Percentiles rank a stretch among this genome's conserved stretches.
phyloP scores from a whole-genome alignment of 2,329 filamentous ascomycete genomes.

The Phaeomoniella chlamydospora region DNA sequence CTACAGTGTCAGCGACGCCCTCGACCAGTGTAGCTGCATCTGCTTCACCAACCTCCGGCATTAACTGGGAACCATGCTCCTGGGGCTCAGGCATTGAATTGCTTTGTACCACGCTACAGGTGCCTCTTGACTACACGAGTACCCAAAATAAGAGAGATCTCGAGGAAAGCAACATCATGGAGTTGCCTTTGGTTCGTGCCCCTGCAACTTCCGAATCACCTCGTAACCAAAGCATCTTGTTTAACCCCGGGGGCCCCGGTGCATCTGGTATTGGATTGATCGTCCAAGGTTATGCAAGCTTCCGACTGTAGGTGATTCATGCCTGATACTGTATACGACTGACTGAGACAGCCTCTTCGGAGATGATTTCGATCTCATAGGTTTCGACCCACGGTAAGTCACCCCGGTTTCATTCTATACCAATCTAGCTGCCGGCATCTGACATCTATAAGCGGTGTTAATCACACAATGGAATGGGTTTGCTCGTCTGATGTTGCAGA shows the following conservation, averaged over 20 bases:
- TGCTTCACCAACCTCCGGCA: no score
- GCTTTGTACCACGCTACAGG: neutral
- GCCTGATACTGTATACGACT: neutral
- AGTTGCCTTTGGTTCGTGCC: neutral
- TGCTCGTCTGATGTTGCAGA: neutral
- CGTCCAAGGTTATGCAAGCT: neutral
- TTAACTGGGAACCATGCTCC: no score
- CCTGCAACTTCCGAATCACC: conserved; percentile 4
- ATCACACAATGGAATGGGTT: neutral
- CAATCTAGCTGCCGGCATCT: no score
- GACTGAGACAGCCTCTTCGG: neutral
- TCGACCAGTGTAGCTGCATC: no score
- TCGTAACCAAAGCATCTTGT: conserved; percentile 31
- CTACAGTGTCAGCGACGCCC: no score
- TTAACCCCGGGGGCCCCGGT: conserved; percentile 25
- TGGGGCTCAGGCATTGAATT: no score
- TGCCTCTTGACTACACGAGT: neutral
- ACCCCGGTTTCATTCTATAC: no score
- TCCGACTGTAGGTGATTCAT: neutral
- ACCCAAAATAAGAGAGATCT: neutral
- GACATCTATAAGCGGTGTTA: neutral
- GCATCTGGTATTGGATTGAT: conserved; percentile 1
- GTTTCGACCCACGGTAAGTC: conserved; percentile 1
- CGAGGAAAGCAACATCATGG: neutral
- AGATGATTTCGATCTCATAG: conserved; percentile 5